Evolutionary conservation across 768 basidiomycete species (phyloP), one percentile per base, ranked within the genome.

Genomic region (Hericium erinaceus): DNA sequence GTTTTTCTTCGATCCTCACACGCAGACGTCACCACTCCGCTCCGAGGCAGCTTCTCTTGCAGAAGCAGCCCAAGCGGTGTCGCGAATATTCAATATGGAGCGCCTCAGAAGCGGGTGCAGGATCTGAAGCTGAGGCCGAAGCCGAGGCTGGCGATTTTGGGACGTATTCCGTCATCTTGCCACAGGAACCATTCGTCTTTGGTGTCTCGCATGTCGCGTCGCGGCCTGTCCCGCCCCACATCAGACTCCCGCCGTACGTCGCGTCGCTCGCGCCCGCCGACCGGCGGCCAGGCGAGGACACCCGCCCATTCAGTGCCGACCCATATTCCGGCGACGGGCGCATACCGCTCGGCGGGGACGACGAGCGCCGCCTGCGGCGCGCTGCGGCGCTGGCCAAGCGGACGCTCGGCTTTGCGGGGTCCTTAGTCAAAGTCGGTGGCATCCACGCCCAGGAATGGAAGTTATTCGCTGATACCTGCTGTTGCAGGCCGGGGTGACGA

Each of bases 401-500:
- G 40, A 37, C 28, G 7, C 50, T 63, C 44, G 53, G 58, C 20
- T 61, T 59, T 44, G 62, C 62, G 5, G 58, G 57, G 6, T 55
- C 60, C 18, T 54, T 64, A 28, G 58, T 60, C 44, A 56, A 61
- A 57, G 61, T 64, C 39, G 48, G 48, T 37, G 11, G 20, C 13
- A 11, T 28, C 15, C 12, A 16, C 28, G 37, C 44, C 39, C 24
- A 33, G 33, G 33, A 9, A 10, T 33, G 33, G 33, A 33, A 33
- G 33, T 33, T 33, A 4, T 33, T 33, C 33, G 33, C 7, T 33
- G n/a, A 15, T 44, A 26, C 15, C 11, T 10, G 16, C 11, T 39
- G 39, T 69, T 33, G 60, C 61, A 91, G 89, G 74, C 79, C 38
- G 85, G 84, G 12, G 69, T 79, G 9, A 93, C 91, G 3, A 95